Conservation (phyloP, 163 green algal genomes). For the Chlorella variabilis region DNA sequence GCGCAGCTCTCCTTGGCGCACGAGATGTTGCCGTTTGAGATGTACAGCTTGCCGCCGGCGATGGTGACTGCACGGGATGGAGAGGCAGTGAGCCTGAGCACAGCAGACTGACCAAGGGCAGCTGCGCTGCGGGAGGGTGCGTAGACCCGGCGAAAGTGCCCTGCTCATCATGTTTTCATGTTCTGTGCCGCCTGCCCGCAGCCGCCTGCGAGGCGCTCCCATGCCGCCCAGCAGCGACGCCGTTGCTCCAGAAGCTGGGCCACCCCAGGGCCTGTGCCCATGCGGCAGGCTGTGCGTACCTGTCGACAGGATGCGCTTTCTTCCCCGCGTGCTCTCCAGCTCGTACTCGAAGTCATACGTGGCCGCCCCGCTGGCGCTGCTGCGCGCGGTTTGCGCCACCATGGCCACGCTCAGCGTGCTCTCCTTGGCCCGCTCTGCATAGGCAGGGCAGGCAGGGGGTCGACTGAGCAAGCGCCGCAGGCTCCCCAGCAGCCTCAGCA, state of each 20-base stretch:
- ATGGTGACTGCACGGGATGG: constrained; percentile 30
- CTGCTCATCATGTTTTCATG: no score
- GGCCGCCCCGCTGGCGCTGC: background rate
- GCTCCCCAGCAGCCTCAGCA: background rate
- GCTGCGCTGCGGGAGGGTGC: background rate
- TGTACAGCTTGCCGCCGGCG: constrained; percentile 65
- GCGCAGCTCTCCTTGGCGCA: constrained; percentile 56
- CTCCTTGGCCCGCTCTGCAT: constrained; percentile 65
- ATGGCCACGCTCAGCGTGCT: constrained; percentile 57
- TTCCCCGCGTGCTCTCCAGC: constrained; percentile 75
- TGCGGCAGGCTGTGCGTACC: no score
- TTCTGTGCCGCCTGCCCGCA: no score
- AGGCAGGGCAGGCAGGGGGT: no score
- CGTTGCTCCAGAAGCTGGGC: no score
- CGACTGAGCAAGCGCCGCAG: background rate
- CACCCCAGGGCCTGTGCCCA: no score
- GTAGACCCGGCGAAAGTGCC: no score
- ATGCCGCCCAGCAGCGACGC: no score
- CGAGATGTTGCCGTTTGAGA: constrained; percentile 71
- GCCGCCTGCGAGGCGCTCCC: no score
- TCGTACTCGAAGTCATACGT: constrained; percentile 82
- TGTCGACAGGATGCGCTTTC: constrained; percentile 82
- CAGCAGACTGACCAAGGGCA: background rate
- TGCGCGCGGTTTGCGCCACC: constrained; percentile 19
- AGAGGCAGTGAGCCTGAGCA: no score